Conservation (phyloP, 805 yeast species). For the Hanseniaspora lachancei region DNA sequence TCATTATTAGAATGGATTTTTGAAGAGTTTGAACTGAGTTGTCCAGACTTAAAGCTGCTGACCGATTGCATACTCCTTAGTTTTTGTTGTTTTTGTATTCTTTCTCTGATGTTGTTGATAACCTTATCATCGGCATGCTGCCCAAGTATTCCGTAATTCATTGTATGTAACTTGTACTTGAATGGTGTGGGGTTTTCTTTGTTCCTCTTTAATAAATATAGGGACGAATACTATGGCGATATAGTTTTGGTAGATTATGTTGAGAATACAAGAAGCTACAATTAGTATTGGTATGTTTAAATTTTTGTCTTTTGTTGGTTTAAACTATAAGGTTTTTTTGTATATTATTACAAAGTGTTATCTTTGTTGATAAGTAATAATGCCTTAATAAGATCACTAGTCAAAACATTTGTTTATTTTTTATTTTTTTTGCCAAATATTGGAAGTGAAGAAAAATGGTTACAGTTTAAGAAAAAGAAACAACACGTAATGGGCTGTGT, state of each 20-base stretch:
- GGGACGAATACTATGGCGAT: not conserved
- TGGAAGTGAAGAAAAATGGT: too few relatives aligned
- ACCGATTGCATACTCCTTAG: constrained; percentile 7
- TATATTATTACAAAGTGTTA: not conserved
- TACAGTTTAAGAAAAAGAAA: not conserved
- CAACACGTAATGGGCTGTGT: not conserved
- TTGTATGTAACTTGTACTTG: not conserved
- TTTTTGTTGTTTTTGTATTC: constrained; percentile 12
- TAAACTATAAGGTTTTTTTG: not conserved
- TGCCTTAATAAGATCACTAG: too few relatives aligned
- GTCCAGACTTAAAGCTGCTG: not conserved
- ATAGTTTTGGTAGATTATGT: too few relatives aligned
- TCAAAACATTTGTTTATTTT: too few relatives aligned
- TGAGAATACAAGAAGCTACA: not conserved
- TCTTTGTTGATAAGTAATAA: too few relatives aligned
- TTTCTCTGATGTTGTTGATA: constrained; percentile 9
- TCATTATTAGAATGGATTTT: not conserved
- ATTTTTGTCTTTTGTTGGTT: not conserved
- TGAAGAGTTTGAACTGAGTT: not conserved
- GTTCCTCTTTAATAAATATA: not conserved
- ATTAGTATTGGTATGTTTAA: not conserved
- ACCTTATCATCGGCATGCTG: constrained; percentile 12
- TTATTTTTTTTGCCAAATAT: too few relatives aligned
- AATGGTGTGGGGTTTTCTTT: not conserved
- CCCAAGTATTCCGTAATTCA: constrained; percentile 11